Evolutionary conservation across 805 yeast genomes (phyloP), one percentile per base, ranked within the genome.

Genomic region (Zygoascus bituminiphila): DNA sequence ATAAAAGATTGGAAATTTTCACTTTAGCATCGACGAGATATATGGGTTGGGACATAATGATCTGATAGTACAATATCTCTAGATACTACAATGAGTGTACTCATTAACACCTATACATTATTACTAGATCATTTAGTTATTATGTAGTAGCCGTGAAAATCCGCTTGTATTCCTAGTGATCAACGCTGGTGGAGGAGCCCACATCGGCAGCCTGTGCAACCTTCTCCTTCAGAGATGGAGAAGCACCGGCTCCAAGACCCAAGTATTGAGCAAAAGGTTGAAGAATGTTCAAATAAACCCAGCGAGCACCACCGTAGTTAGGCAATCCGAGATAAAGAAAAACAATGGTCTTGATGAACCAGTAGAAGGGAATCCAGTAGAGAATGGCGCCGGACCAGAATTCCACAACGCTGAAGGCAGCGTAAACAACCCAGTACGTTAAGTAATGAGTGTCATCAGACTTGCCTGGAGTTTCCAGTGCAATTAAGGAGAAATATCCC

Each of bases 391-490:
- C 79, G 47, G 96, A 82, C 98, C 97, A 93, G 77, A 88, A 93
- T 73, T 93, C 99, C 61, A 88, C 65, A 46, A 93, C 89, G 66
- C 82, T 87, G 72, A 93, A 78, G 59, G 82, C 81, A 14, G 96
- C 95, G 64, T 86, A 93, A n/a, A 93, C 95, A 50, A 93, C 96
- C 98, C 98, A 93, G 75, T 93, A 93, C 12, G 97, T 86, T 44
- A 93, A 77, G 64, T 86, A 78, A 65, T 84, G 82, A 42, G 93
- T 81, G 68, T 93, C 99, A 66, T 91, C 97, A 39, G 71, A 68
- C 38, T 80, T 69, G 15, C 76, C 62, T 8, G 78, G 55, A 20
- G 96, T 84, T 66, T 81, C 84, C 56, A 93, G 74, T 20, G 98
- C 98, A 54, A 78, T 65, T 53, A 93, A 73, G 7, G 98, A 91